Evolutionary conservation across 2,329 filamentous ascomycete genomes (phyloP).

Genomic region (Pyricularia sp.): DNA sequence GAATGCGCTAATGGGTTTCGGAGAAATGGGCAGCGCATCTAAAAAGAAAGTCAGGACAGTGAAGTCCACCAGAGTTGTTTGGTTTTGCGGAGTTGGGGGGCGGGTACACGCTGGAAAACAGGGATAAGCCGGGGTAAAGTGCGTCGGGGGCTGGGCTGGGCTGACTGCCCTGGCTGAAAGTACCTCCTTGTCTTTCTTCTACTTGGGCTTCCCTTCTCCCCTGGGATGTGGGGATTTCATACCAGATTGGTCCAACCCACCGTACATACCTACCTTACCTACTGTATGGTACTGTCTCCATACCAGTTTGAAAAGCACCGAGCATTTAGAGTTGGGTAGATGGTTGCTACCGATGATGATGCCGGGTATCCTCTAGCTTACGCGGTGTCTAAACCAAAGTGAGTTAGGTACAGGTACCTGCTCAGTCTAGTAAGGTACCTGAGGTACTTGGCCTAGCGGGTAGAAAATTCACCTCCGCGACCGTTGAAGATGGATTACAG

Average conservation of each 20-base stretch:
- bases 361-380: too few relatives aligned
- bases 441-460: background rate
- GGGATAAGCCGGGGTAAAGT: background rate
- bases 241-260: too few relatives aligned
- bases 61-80: background rate
- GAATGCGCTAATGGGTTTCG: background rate
- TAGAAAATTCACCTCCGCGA: too few relatives aligned
- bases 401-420: too few relatives aligned
- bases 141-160: background rate
- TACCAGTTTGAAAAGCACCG: background rate
- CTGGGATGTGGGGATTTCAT: background rate
- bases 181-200: background rate
- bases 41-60: background rate
- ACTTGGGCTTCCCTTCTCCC: background rate
- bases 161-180: background rate
- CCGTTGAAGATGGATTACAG: too few relatives aligned
- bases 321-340: background rate
- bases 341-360: background rate
- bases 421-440: too few relatives aligned
- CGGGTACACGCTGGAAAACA: background rate
- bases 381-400: too few relatives aligned
- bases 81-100: background rate
- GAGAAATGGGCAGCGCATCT: background rate
- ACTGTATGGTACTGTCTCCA: too few relatives aligned
- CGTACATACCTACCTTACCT: background rate